These are phyloP conservation scores for Adansonia grandidieri DNA, from an alignment of 441 rosid species.

Conservation along the genomic window DNA sequence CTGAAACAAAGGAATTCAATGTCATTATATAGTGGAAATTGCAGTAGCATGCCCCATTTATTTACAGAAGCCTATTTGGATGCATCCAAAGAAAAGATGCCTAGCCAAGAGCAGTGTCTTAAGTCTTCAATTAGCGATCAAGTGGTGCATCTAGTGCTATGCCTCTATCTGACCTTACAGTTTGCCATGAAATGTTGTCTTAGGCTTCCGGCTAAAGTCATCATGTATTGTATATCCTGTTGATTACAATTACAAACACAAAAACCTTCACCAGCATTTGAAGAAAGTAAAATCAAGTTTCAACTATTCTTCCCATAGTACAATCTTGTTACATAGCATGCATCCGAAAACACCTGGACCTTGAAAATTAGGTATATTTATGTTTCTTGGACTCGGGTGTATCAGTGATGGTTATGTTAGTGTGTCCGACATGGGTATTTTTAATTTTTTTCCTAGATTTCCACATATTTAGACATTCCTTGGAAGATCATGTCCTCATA, in stretches of 20 bases:
- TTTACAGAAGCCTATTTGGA: slow-evolving; percentile 9
- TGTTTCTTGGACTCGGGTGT: no score
- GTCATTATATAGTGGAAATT: not conserved
- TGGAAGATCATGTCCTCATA: no score
- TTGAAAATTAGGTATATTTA: not conserved
- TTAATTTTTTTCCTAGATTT: no score
- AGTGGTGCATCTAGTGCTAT: slow-evolving; percentile 11
- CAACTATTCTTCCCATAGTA: slow-evolving; percentile 3
- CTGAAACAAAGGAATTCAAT: slow-evolving; percentile 54
- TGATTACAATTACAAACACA: not conserved
- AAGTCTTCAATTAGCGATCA: not conserved
- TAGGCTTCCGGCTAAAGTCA: not conserved
- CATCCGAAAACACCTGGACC: slow-evolving; percentile 17
- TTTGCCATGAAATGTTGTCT: slow-evolving; percentile 18
- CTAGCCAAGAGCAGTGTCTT: not conserved
- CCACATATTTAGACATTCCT: no score
- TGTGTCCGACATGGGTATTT: no score
- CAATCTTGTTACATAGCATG: slow-evolving; percentile 13
- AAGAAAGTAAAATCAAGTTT: slow-evolving; percentile 8
- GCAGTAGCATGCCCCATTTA: slow-evolving; percentile 2
- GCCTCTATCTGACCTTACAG: not conserved
- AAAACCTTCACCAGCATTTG: slow-evolving; percentile 5
- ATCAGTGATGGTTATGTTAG: no score
- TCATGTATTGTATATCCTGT: not conserved
- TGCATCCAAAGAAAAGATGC: not conserved